Percentiles rank a stretch among this genome's conserved stretches.
phyloP scores from a whole-genome alignment of 1,284 basidiomycete genomes.

The Schizophyllum commune region DNA sequence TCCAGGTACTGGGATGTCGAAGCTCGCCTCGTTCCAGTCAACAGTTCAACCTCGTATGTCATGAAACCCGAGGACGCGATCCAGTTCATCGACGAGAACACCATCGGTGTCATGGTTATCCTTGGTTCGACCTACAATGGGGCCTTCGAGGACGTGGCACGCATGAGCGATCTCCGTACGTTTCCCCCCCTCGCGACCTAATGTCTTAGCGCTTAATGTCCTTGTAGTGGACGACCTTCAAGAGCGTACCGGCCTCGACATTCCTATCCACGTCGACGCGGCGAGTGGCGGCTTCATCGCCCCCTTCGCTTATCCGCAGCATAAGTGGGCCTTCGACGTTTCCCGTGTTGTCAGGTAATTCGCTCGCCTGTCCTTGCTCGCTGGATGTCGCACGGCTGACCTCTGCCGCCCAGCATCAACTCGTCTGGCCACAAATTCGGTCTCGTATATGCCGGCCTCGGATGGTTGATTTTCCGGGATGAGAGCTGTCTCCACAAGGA shows the following conservation, averaged over 20 bases:
- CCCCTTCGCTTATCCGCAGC: conserved; percentile 53
- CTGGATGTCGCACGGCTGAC: no score
- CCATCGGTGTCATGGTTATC: conserved; percentile 54
- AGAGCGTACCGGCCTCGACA: conserved; percentile 47
- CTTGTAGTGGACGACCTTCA: conserved; percentile 67
- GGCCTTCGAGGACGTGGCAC: conserved; percentile 62
- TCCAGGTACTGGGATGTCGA: conserved; percentile 60
- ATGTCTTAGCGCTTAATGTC: no score
- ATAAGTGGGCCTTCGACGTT: conserved; percentile 60
- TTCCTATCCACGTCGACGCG: conserved; percentile 57
- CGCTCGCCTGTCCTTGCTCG: no score
- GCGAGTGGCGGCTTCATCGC: conserved; percentile 60
- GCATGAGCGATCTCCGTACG: conserved; percentile 49
- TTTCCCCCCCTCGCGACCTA: no score
- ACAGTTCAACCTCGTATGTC: conserved; percentile 45
- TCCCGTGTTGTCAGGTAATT: conserved; percentile 41
- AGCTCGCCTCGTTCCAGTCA: conserved; percentile 49
- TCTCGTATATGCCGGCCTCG: conserved; percentile 54
- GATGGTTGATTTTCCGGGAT: conserved; percentile 60
- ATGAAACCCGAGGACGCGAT: conserved; percentile 61
- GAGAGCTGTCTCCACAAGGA: conserved; percentile 51
- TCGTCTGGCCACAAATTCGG: conserved; percentile 59
- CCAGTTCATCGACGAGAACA: conserved; percentile 67
- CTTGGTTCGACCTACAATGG: conserved; percentile 64
- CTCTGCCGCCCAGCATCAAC: background rate